Evolutionary conservation across 164 flowering plant species (phyloP), one percentile per base, ranked within the genome.

Genomic region (Chloranthus sessilifolius): DNA sequence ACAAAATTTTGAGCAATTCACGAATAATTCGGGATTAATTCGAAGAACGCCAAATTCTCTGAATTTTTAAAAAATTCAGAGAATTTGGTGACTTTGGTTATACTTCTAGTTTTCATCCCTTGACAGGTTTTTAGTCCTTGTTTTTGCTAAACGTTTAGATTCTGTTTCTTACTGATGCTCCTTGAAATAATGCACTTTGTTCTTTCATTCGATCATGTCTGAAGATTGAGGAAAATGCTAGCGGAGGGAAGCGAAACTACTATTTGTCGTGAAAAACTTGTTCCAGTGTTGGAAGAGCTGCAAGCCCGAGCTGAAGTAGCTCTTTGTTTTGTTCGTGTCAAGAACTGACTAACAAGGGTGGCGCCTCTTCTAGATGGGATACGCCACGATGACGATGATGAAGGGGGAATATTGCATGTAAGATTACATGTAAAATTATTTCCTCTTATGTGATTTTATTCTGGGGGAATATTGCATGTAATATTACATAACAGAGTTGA

Each of bases 221-320:
- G 36, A 40, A 89, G 97, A 45, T 43, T 94, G 58, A 76, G 95
- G 77, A 83, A 77, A 64, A 83, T 87, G 80, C 87, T 94, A 1
- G 21, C 31, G 12, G 92, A 77, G 53, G 59, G 74, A 40, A 70
- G 43, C 9, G 75, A 83, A 43, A 63, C 69, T 3, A 31, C 52
- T 9, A 2, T 76, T 3, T 54, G 73, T 68, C 91, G 96, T 1
- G 88, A 87, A 35, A 81, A 80, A 48, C 65, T 89, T 39, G 73
- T 89, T 4, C 80, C 78, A 61, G 85, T 82, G 15, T 68, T 94
- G 79, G 95, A 79, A 74, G 96, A 94, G 63, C 77, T 87, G 39
- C 99, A 94, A 51, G 88, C 97, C 19, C 87, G 76, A 73, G 94
- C 97, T 61, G 97, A 94, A 63, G 88, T 94, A 36, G 99, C 88